phyloP scores from a whole-genome alignment of 768 basidiomycete species.

The Phlegmacium glaucopus region DNA sequence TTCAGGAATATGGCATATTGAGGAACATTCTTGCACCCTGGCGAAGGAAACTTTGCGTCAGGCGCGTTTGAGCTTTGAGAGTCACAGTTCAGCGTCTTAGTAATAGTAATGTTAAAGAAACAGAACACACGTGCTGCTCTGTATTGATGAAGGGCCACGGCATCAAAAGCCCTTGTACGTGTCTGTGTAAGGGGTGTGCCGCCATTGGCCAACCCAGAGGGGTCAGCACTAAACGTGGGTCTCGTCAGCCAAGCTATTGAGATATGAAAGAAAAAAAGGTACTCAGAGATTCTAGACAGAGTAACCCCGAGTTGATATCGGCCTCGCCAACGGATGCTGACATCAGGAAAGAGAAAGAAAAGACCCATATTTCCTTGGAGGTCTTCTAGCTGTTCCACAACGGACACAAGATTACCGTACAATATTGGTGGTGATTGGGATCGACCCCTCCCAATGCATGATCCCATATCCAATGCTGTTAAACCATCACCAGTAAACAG shows the following conservation, averaged over 20 bases:
- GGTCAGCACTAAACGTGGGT: slow-evolving; percentile 29
- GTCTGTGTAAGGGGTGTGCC: slow-evolving; percentile 68
- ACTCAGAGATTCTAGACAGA: slow-evolving; percentile 74
- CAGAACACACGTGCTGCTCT: slow-evolving; percentile 68
- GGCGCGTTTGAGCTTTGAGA: slow-evolving; percentile 40
- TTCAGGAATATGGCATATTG: slow-evolving; percentile 16
- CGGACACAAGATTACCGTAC: slow-evolving; percentile 84
- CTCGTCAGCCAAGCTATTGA: too few relatives aligned
- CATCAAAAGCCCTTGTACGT: slow-evolving; percentile 76
- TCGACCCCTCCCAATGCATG: slow-evolving; percentile 45
- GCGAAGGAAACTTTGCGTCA: slow-evolving; percentile 50
- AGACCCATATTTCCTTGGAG: slow-evolving; percentile 77
- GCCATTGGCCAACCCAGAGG: slow-evolving; percentile 52
- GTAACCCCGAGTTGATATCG: slow-evolving; percentile 72
- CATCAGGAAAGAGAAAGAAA: slow-evolving; percentile 90
- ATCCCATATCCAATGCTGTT: slow-evolving; percentile 61
- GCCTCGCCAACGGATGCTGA: slow-evolving; percentile 78
- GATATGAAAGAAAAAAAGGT: slow-evolving; percentile 30
- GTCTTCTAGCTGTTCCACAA: slow-evolving; percentile 76
- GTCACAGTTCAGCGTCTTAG: slow-evolving; percentile 9
- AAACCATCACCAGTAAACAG: slow-evolving; percentile 68
- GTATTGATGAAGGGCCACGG: slow-evolving; percentile 70
- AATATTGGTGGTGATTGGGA: slow-evolving; percentile 58
- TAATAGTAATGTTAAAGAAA: slow-evolving; percentile 5
- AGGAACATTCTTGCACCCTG: slow-evolving; percentile 53